Conservation (phyloP, 257 asterid genomes). For the Eustoma russellianum region DNA sequence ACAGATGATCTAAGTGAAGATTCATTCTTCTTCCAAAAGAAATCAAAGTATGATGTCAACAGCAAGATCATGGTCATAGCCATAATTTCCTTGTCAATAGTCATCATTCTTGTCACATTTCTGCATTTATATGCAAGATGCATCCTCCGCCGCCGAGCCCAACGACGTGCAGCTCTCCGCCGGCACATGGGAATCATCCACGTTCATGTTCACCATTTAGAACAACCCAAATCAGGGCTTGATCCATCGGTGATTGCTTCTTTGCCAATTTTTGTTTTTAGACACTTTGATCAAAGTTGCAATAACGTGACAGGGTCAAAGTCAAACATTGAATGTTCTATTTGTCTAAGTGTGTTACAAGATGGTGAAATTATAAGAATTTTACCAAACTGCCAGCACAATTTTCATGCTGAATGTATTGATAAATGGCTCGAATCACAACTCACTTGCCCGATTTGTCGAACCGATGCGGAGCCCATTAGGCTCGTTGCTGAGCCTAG, state of each 20-base stretch:
- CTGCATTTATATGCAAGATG: constrained; percentile 69
- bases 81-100: constrained; percentile 50
- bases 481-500: constrained; percentile 39
- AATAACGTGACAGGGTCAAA: neutral
- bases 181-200: constrained; percentile 23
- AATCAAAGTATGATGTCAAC: constrained; percentile 22
- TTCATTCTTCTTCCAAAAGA: neutral
- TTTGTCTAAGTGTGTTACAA: constrained; percentile 47
- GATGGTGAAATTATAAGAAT: constrained; percentile 59
- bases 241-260: constrained; percentile 41
- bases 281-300: neutral
- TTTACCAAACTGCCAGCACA: constrained; percentile 71
- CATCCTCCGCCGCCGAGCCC: constrained; percentile 58
- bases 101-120: constrained; percentile 41
- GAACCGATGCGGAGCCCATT: constrained; percentile 54
- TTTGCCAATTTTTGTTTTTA: constrained; percentile 42
- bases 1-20: constrained; percentile 16
- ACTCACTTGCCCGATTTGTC: constrained; percentile 75
- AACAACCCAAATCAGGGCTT: constrained; percentile 48
- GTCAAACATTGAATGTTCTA: constrained; percentile 46
- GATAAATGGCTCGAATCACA: constrained; percentile 61
- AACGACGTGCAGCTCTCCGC: constrained; percentile 38
- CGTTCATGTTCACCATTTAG: constrained; percentile 10
- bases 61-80: constrained; percentile 65
- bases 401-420: constrained; percentile 66